Evolutionary conservation across 768 basidiomycete species (phyloP).

Genomic region (Phylloporus arenicola): DNA sequence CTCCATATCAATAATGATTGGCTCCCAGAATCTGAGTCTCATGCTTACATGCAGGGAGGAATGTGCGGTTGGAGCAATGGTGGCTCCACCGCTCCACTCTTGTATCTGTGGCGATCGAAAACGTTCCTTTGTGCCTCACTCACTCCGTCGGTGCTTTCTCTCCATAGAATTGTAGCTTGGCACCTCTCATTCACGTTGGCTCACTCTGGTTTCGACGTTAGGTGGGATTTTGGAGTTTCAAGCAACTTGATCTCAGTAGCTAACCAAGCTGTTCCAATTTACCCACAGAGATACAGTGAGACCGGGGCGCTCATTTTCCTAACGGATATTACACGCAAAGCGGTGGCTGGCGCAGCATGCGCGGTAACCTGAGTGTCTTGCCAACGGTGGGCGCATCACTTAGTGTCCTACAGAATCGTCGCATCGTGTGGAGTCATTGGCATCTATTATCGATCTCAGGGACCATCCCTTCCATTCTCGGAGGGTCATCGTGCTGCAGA

Average conservation of each 20-base stretch:
- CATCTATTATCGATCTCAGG: neutral
- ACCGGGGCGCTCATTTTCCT: neutral
- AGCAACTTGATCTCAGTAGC: neutral
- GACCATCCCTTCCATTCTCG: neutral
- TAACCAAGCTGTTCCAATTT: neutral
- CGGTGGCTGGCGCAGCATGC: neutral
- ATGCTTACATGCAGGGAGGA: neutral
- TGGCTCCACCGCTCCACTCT: neutral
- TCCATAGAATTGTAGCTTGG: neutral
- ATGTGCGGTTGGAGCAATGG: neutral
- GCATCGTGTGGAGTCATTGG: neutral
- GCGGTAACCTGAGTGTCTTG: neutral
- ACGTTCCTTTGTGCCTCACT: neutral
- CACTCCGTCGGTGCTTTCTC: neutral
- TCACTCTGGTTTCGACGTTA: neutral
- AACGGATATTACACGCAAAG: neutral
- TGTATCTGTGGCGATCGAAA: neutral
- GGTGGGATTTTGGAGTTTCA: neutral
- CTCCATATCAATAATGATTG: too few species aligned
- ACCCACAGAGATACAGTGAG: neutral
- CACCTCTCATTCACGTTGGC: neutral
- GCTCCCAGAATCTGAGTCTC: too few species aligned
- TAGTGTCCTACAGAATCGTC: neutral
- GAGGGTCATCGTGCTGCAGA: neutral
- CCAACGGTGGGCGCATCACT: neutral